phyloP scores from a whole-genome alignment of 192 early-diverging fungal species.

The Coemansia sp. region DNA sequence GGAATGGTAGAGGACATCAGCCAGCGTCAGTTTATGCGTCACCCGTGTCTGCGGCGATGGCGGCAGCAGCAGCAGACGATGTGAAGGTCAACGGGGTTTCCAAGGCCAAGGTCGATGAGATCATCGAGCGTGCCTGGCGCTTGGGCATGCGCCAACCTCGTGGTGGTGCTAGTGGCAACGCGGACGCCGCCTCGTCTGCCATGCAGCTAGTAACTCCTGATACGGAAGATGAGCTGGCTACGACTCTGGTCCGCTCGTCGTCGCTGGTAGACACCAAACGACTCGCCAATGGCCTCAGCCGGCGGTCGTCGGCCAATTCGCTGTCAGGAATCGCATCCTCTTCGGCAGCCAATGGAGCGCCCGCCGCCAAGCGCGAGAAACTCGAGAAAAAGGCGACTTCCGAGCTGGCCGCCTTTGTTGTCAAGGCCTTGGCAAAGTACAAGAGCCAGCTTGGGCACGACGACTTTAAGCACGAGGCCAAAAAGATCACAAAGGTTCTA shows the following conservation, averaged over 20 bases:
- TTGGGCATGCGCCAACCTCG: conserved; percentile 17
- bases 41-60: neutral
- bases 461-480: conserved; percentile 53
- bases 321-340: neutral
- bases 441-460: conserved; percentile 44
- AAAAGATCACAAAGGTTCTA: conserved; percentile 52
- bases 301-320: conserved; percentile 13
- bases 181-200: neutral
- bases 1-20: neutral
- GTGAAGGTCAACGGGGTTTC: conserved; percentile 18
- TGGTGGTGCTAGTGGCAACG: neutral
- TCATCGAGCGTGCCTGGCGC: conserved; percentile 41
- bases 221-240: conserved; percentile 31
- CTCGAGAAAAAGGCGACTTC: conserved; percentile 42
- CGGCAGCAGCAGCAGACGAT: neutral
- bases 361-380: conserved; percentile 32
- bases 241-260: neutral
- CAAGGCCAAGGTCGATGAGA: conserved; percentile 43
- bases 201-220: conserved; percentile 41
- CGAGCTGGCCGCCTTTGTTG: conserved; percentile 51
- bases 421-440: conserved; percentile 43
- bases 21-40: neutral
- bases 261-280: neutral
- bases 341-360: neutral
- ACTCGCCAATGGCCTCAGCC: neutral